Evolutionary conservation across 2,329 filamentous ascomycete species (phyloP), one percentile per base, ranked within the genome.

Genomic region (Trichophyton verrucosum): DNA sequence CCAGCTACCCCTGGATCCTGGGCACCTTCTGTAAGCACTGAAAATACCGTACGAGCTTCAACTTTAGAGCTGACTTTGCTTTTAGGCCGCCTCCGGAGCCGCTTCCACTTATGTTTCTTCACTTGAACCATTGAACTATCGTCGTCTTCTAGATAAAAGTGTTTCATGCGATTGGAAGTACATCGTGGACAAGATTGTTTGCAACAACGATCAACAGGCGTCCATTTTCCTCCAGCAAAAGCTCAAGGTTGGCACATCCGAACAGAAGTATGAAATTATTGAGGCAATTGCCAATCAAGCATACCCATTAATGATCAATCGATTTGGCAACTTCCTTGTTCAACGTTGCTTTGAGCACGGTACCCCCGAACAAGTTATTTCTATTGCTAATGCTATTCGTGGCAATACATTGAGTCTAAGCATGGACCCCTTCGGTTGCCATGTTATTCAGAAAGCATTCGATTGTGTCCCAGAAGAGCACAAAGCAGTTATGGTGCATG

Each of bases 141-240:
- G 94, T 63, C 91, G 91, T 61, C 82, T 99, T 44, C 84, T 97
- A 55, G 94, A 99, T 71, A 91, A 91, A 70, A 96, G 92, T 71
- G 90, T 95, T 74, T 95, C 89, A 70, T 97, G 92, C 77, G 95
- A 99, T 77, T 99, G 92, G 94, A 95, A 94, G 77, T 96, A 96
- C 73, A 96, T 99, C 68, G 94, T 99, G 60, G 92, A 99, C 78
- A 97, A 97, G 80, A 99, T 99, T 71, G 91, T 99, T 66, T 95
- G 90, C 82, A 96, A 91, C 78, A 97, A 99, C 73, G 94, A 99
- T 71, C 94, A 99, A 75, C 94, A 99, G 75, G 94, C 95, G 8
- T 99, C 94, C 1, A 97, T 99, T 69, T 99, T 99, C 76, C 80
- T 99, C 51, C 94, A 99, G 74, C 94, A 99, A 77, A 99, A 99